Conservation (phyloP, 2,329 filamentous ascomycete species). For the Clonostachys chloroleuca region DNA sequence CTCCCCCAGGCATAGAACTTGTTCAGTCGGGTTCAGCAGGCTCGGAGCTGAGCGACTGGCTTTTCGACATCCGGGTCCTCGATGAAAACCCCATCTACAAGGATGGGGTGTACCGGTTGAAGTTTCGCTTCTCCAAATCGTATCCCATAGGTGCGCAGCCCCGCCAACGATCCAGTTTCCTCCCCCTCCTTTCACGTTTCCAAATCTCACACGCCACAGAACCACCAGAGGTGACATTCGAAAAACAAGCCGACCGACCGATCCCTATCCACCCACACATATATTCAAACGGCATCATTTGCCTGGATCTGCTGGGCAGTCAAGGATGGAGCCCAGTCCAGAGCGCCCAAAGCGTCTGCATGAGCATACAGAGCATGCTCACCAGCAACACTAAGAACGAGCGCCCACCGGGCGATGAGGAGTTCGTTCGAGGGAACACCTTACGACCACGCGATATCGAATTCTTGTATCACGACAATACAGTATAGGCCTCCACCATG, state of each 20-base stretch:
- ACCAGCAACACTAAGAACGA: constrained; percentile 92
- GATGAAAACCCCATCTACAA: constrained; percentile 87
- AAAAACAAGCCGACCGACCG: constrained; percentile 55
- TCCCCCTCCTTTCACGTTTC: neutral
- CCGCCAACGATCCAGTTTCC: neutral
- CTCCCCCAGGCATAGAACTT: constrained; percentile 69
- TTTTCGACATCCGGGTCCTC: constrained; percentile 85
- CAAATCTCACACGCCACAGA: constrained; percentile 44
- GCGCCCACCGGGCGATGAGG: constrained; percentile 81
- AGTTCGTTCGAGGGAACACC: constrained; percentile 79
- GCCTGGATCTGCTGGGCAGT: constrained; percentile 82
- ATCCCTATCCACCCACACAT: constrained; percentile 97
- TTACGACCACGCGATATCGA: constrained; percentile 82
- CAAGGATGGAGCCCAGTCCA: constrained; percentile 96
- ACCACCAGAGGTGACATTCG: constrained; percentile 90
- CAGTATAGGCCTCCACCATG: constrained; percentile 40
- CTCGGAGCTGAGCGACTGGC: constrained; percentile 73
- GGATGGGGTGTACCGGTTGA: constrained; percentile 75
- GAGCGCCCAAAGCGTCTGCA: constrained; percentile 93
- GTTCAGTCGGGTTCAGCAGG: constrained; percentile 80
- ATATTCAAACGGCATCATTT: constrained; percentile 98
- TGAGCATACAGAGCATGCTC: constrained; percentile 97
- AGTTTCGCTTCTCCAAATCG: constrained; percentile 76
- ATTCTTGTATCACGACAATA: constrained; percentile 91
- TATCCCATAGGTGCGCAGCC: constrained; percentile 79